phyloP scores from a whole-genome alignment of 2,329 filamentous ascomycete species.

The Tothia fuscella region DNA sequence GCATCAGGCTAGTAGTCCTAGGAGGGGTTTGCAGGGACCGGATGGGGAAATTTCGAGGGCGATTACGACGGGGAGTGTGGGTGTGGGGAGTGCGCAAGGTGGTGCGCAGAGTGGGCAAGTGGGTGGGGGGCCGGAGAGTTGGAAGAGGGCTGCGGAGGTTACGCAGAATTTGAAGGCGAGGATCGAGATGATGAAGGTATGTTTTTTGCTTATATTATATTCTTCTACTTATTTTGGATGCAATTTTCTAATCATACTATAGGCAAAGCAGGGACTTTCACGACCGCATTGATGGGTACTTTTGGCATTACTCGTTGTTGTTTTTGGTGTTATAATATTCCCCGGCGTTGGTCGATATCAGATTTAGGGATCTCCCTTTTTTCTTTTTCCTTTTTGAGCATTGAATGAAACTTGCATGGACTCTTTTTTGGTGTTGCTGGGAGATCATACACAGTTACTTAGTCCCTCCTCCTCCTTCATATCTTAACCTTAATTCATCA shows the following conservation, averaged over 20 bases:
- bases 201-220: conserved; percentile 15
- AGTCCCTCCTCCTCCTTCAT: no score
- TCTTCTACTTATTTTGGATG: background rate
- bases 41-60: conserved; percentile 13
- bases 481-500: no score
- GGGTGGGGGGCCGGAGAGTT: conserved; percentile 56
- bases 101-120: conserved; percentile 23
- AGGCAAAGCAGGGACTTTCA: conserved; percentile 11
- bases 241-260: background rate
- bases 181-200: conserved; percentile 95
- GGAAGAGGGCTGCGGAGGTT: conserved; percentile 93
- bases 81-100: conserved; percentile 1
- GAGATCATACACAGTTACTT: no score
- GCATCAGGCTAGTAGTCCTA: conserved; percentile 4
- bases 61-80: background rate
- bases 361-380: no score
- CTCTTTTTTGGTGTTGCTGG: no score
- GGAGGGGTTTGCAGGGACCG: conserved; percentile 14
- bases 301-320: no score
- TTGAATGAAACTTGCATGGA: no score
- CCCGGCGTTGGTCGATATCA: no score
- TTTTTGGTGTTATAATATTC: no score
- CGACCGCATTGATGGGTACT: conserved; percentile 5
- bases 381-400: no score
- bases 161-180: conserved; percentile 94